Base-by-base conservation (phyloP, 805 yeast genomes). In the Aciculoconidium aculeatum region DNA sequence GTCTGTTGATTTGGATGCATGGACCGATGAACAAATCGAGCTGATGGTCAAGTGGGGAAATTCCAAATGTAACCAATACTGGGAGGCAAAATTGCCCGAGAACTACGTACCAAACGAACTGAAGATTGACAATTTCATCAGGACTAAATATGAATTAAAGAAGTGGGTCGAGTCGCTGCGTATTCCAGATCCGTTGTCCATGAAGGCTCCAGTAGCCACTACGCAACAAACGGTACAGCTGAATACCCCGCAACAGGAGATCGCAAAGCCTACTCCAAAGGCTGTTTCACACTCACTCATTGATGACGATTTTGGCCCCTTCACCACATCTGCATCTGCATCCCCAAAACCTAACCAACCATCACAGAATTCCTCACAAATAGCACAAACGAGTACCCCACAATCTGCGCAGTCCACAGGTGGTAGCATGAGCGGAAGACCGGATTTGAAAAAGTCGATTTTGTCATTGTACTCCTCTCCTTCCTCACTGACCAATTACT, bases 1-100 rank as follows among this genome's bases (percentile, higher is more conserved):
- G 51, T 81, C 94, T 5, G 94, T 90, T 21, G 97, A 92, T 59
- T 67, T 90, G 47, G 97, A 90, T 52, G 81, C 94, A 1, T 90
- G 98, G 98, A 83, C 92, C 5, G 95, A 87, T 44, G 95, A 83
- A 47, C 96, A 92, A 53, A 74, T 86, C 17, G 77, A 70, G 36
- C 75, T 74, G 38, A 77, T 92, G 81, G 77, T 85, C 17, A 63
- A 72, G 43, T 84, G 95, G 94, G 95, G 95, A 2, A 90, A 90
- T 50, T 69, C 61, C 23, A 67, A 70, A 51, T 92, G 94, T 15
- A 92, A 92, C 52, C 39, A 54, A 5, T 82, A 68, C 53, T 92
- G 96, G 94, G 98, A 92, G 55, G 70, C 76, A 21, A 75, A 74
- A 44, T 65, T 88, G 37, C 87, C 94, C 3, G 65, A 60, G 10